These are phyloP conservation scores for Peltaster fructicola DNA, from an alignment of 2,329 filamentous ascomycete genomes.

Conservation along the genomic window DNA sequence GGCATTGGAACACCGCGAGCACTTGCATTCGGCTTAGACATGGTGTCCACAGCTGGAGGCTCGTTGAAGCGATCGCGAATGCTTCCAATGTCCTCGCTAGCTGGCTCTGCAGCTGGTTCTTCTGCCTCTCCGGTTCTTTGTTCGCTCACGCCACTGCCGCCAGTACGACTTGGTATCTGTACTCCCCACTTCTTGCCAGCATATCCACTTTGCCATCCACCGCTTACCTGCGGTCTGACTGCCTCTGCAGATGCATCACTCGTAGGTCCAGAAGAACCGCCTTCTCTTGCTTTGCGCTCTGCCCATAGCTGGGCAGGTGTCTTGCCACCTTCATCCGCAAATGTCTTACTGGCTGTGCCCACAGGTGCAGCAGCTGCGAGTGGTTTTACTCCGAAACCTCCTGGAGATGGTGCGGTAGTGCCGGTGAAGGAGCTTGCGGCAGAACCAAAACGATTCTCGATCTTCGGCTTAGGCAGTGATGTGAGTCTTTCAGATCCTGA, in stretches of 20 bases:
- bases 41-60: slow-evolving; percentile 46
- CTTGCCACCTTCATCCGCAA: slow-evolving; percentile 88
- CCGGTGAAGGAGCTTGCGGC: slow-evolving; percentile 56
- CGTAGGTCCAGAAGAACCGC: slow-evolving; percentile 32
- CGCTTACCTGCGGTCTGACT: slow-evolving; percentile 51
- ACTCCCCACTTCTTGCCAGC: slow-evolving; percentile 76
- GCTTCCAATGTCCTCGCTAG: slow-evolving; percentile 50
- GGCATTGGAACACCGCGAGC: slow-evolving; percentile 57
- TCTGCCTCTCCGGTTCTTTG: slow-evolving; percentile 46
- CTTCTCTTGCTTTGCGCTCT: slow-evolving; percentile 80
- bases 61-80: slow-evolving; percentile 70
- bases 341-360: slow-evolving; percentile 73
- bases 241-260: slow-evolving; percentile 16
- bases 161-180: slow-evolving; percentile 57
- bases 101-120: slow-evolving; percentile 27
- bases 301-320: slow-evolving; percentile 95
- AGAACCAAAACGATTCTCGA: slow-evolving; percentile 72
- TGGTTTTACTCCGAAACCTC: slow-evolving; percentile 45
- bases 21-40: slow-evolving; percentile 48
- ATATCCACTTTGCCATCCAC: slow-evolving; percentile 86
- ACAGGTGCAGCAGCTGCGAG: slow-evolving; percentile 42
- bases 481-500: slow-evolving; percentile 63
- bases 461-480: slow-evolving; percentile 81
- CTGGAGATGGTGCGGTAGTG: slow-evolving; percentile 74
- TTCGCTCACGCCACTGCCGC: slow-evolving; percentile 39